These are phyloP conservation scores for Mycothermus thermophilus DNA, from an alignment of 495 filamentous ascomycete genomes.

Conservation along the genomic window DNA sequence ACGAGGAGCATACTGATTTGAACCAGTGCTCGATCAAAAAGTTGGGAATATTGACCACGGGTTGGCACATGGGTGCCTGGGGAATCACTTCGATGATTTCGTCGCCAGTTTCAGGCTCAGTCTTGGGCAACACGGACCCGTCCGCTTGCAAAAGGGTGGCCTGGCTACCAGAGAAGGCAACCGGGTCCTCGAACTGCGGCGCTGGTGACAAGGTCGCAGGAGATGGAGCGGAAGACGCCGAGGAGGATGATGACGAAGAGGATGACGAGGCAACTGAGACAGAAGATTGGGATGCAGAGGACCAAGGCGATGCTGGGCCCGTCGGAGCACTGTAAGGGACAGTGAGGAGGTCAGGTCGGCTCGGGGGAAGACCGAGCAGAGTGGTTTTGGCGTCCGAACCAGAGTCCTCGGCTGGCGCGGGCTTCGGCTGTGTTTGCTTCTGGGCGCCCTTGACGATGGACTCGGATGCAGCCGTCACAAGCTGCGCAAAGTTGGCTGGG, in stretches of 20 bases:
- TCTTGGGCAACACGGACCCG: no score
- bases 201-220: constrained; percentile 6
- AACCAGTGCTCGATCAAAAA: constrained; percentile 26
- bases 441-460: constrained; percentile 11
- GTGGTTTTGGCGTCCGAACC: not conserved
- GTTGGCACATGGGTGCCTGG: constrained; percentile 10
- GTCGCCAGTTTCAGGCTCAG: not conserved
- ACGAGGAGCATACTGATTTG: constrained; percentile 22
- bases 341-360: not conserved
- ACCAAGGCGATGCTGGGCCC: not conserved
- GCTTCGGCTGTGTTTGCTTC: not conserved
- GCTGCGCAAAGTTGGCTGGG: constrained; percentile 20
- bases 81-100: not conserved
- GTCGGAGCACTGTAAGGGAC: not conserved
- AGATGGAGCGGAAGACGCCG: constrained; percentile 1
- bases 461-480: constrained; percentile 19
- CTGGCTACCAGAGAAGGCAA: no score
- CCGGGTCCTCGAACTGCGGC: constrained; percentile 1
- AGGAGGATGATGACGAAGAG: not conserved
- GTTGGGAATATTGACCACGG: constrained; percentile 19
- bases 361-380: not conserved
- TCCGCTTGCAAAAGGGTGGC: no score
- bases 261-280: no score
- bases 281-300: constrained; percentile 1
- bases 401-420: not conserved